These are phyloP conservation scores for Diatrype stigma DNA, from an alignment of 2,329 filamentous ascomycete genomes.

Conservation along the genomic window DNA sequence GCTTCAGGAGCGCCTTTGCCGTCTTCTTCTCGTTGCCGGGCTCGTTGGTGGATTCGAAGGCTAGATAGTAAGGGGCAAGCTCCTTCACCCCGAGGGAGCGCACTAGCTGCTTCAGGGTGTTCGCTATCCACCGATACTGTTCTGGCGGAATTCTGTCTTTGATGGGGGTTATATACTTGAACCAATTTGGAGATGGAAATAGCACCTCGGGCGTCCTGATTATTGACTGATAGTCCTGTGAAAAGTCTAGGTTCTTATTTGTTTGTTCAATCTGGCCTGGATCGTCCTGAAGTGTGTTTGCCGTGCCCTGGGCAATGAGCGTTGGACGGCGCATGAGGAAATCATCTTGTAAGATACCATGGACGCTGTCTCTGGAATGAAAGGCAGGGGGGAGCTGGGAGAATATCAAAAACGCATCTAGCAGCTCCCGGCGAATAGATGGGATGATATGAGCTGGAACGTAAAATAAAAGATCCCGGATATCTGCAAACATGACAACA, in stretches of 20 bases:
- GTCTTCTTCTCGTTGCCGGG: conserved; percentile 58
- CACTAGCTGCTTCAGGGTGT: conserved; percentile 55
- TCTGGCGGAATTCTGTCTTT: conserved; percentile 26
- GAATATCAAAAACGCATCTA: conserved; percentile 70
- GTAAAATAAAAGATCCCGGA: conserved; percentile 58
- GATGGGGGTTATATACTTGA: conserved; percentile 31
- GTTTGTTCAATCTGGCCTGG: conserved; percentile 9
- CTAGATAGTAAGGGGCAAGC: conserved; percentile 67
- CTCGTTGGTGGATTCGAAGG: conserved; percentile 58
- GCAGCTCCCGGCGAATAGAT: conserved; percentile 40
- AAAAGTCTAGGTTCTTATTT: conserved; percentile 17
- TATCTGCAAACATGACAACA: conserved; percentile 74
- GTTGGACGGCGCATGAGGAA: conserved; percentile 39
- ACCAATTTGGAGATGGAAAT: conserved; percentile 44
- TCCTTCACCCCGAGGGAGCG: conserved; percentile 38
- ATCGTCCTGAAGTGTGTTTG: conserved; percentile 1
- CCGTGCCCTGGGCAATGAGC: conserved; percentile 19
- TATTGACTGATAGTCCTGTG: conserved; percentile 19
- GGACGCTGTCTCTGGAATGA: conserved; percentile 18
- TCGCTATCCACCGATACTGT: conserved; percentile 44
- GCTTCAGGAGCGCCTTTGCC: conserved; percentile 71
- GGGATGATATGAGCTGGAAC: conserved; percentile 37
- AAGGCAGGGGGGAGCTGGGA: conserved; percentile 55
- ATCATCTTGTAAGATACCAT: conserved; percentile 44
- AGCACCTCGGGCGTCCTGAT: conserved; percentile 40